These are phyloP conservation scores for Byssochlamys sp. DNA, from an alignment of 2,329 filamentous ascomycete genomes.

Conservation along the genomic window DNA sequence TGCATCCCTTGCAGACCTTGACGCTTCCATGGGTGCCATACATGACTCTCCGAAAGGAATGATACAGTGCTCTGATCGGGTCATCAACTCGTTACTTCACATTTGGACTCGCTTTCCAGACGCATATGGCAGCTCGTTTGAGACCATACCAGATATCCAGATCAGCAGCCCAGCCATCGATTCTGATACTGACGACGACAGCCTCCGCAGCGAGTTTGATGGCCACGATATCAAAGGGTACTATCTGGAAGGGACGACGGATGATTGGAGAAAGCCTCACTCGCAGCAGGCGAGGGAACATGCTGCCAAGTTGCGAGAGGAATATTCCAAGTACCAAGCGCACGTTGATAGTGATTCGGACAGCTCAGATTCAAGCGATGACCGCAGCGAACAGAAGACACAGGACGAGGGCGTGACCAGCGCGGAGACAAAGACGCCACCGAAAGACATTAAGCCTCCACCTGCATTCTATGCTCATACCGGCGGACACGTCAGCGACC, in stretches of 20 bases:
- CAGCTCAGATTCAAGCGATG: not conserved
- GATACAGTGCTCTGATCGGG: conserved; percentile 27
- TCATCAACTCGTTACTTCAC: conserved; percentile 24
- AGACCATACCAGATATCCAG: conserved; percentile 9
- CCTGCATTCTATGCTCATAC: not conserved
- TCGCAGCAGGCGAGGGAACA: conserved; percentile 28
- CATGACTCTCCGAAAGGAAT: conserved; percentile 29
- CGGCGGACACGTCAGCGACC: not conserved
- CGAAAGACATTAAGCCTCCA: not conserved
- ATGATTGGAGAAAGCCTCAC: conserved; percentile 28
- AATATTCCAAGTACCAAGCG: conserved; percentile 28
- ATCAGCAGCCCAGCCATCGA: conserved; percentile 12
- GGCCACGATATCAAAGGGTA: conserved; percentile 19
- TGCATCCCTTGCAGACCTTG: conserved; percentile 23
- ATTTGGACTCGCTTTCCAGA: conserved; percentile 15
- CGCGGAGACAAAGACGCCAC: not conserved
- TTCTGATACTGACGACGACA: conserved; percentile 10
- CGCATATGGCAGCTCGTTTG: conserved; percentile 5
- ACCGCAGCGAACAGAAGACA: not conserved
- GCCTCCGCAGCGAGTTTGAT: conserved; percentile 5
- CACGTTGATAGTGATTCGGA: conserved; percentile 24
- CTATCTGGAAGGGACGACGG: conserved; percentile 26
- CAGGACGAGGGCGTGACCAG: not conserved
- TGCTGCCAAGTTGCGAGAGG: conserved; percentile 19
- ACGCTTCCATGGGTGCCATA: conserved; percentile 22